Base-by-base conservation (phyloP, 2,329 filamentous ascomycete genomes). In the Neodidymelliopsis sp. region DNA sequence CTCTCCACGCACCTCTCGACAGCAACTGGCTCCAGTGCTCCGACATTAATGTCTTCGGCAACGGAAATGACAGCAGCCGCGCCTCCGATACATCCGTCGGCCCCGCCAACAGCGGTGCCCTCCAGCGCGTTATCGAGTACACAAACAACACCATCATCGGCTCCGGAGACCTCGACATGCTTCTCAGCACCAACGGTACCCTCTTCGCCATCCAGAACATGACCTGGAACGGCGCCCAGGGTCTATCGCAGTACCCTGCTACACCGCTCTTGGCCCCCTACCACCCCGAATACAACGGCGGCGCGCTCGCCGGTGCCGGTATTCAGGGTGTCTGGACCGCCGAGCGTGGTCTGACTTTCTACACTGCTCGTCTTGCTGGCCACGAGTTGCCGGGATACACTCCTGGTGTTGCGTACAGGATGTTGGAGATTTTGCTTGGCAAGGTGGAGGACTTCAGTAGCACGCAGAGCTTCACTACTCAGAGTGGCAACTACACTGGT, bases 171-270 rank as follows among this genome's bases (percentile, higher is more conserved):
- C 70, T 80, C 12, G 80, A 82, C 62, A 75, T 77, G 62, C 62
- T 79, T 4, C 73, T 83, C 35, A 66, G 71, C 36, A 78, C 77
- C 20, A 80, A 82, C 56, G 79, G 79, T 2, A 82, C 79, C 0
- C 69, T 82, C 4, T 69, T 82, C 15, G 74, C 77, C 3, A 70
- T 83, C 28, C 79, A 82, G 60, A 82, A 82, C 65, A 76, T 81
- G 70, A 82, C 79, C 2, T 81, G 79, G 78, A 75, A 79, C 58
- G 79, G 79, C 11, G 52, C 62, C 2, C 75, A 79, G 39, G 79
- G 79, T 9, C 74, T 82, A 30, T 72, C 77, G 18, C 47, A 62
- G 4, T 73, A 74, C 16, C 79, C 79, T 0, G 61, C 53, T 13
- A 70, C 62, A n/a, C 65, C 66, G 1, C 72, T 79, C 31, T 78